Base-by-base conservation (phyloP, 768 basidiomycete species). In the Saitozyma podzolica region DNA sequence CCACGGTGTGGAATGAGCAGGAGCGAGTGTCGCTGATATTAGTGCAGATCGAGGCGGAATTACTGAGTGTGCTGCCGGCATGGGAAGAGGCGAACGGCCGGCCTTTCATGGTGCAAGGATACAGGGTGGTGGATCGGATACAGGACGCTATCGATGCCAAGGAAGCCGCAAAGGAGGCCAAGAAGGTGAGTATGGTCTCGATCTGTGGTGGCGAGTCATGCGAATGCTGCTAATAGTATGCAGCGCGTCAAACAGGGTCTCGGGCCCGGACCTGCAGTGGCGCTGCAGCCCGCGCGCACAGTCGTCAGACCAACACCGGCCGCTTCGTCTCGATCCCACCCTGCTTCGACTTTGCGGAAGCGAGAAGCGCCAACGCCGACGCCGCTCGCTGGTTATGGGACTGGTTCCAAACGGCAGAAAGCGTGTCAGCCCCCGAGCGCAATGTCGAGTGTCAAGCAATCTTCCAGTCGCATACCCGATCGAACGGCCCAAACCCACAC, bases 31-130 rank as follows among this genome's bases (percentile, higher is more conserved):
- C 29, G 29, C 56, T 57, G 56, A 57, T 48, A 16, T 16, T 6
- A 7, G 19, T 29, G 1, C 67, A 97, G 94, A 84, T 97, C 62
- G 93, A 97, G 80, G 87, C 88, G 75, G 92, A 97, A 64, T 83
- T 99, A 2, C 80, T 95, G 6, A 77, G 82, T 0, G 83, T 86
- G 0, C 86, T 98, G 58, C 90, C 92, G 2, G 80, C 83, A 16
- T 99, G 95, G 95, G 96, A 99, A 79, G 83, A 87, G 50, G 84
- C 86, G 65, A 82, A 87, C 37, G 85, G 85, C 0, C 84, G 86
- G 14, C 83, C 86, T 0, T 97, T 98, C 84, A 83, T 90, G 56
- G 89, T 96, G 2, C 85, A 91, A 61, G 94, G 93, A 9, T 84
- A 88, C 66, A 86, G 88, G 67, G 88, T 97, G 69, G 78, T 94